phyloP scores from a whole-genome alignment of 192 early-diverging fungal species.

The Radiomyces spectabilis region DNA sequence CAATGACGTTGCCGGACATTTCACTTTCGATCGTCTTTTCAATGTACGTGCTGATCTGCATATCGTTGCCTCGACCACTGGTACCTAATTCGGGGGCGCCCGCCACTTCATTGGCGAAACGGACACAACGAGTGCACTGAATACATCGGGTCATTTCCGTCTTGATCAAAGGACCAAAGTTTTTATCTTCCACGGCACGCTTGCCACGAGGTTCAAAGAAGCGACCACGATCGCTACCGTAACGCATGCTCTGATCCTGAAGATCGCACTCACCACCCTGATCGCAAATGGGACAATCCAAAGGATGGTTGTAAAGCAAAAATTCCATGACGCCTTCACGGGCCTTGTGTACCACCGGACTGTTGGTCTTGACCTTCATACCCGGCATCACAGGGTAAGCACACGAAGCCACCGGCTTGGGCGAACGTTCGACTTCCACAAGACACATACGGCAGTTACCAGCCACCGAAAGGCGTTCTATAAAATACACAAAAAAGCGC shows the following conservation, averaged over 20 bases:
- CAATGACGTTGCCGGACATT: constrained; percentile 96
- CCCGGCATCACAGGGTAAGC: constrained; percentile 96
- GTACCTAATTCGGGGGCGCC: constrained; percentile 94
- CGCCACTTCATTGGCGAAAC: constrained; percentile 97
- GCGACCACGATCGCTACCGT: constrained; percentile 89
- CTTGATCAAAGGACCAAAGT: constrained; percentile 92
- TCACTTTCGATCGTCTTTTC: constrained; percentile 82
- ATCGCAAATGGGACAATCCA: constrained; percentile 98
- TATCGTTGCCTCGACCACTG: constrained; percentile 91
- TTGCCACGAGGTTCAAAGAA: constrained; percentile 79
- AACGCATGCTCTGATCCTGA: constrained; percentile 96
- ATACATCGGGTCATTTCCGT: constrained; percentile 98
- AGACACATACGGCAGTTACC: constrained; percentile 99
- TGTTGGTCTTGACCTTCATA: constrained; percentile 95
- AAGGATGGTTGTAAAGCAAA: constrained; percentile 92
- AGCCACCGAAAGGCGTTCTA: constrained; percentile 90
- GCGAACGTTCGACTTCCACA: constrained; percentile 93
- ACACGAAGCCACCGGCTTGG: constrained; percentile 95
- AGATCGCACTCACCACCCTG: constrained; percentile 99
- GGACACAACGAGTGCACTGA: constrained; percentile 98
- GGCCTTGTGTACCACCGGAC: constrained; percentile 92
- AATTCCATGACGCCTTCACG: constrained; percentile 93
- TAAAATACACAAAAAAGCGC: constrained; percentile 31
- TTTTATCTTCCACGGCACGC: constrained; percentile 96
- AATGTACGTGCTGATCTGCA: constrained; percentile 98